A percentile compares a stretch with the other conserved stretches of the same genome.
Conservation (phyloP, 768 basidiomycete species). For the Gyrodon lividus region DNA sequence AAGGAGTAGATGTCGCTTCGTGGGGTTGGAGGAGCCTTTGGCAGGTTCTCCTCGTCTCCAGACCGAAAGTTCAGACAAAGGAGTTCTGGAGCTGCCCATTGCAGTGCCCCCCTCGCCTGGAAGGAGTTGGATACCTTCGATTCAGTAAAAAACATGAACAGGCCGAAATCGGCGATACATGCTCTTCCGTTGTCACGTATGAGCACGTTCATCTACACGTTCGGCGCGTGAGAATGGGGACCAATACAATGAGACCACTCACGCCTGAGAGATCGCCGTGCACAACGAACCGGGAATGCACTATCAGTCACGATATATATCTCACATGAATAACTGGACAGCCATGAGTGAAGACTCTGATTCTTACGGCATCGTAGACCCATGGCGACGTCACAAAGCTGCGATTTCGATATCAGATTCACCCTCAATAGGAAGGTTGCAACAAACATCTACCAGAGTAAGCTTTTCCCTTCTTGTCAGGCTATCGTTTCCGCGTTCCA, state of each 20-base stretch:
- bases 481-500: slow-evolving; percentile 1
- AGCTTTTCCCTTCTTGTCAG: slow-evolving; percentile 10
- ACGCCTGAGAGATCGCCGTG: slow-evolving; percentile 5
- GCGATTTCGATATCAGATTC: neutral
- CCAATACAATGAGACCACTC: neutral
- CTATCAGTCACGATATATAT: neutral
- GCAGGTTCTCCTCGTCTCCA: neutral
- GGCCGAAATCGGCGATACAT: slow-evolving; percentile 1
- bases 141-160: neutral
- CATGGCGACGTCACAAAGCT: neutral
- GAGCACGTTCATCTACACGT: slow-evolving; percentile 1
- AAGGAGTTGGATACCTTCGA: neutral
- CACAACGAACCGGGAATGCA: neutral
- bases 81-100: slow-evolving; percentile 6
- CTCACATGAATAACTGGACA: neutral
- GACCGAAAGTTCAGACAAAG: neutral
- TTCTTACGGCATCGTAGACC: slow-evolving; percentile 4
- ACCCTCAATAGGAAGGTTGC: neutral
- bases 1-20: slow-evolving; percentile 4
- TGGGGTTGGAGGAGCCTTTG: neutral
- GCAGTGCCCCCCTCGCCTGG: neutral
- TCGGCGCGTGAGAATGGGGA: neutral
- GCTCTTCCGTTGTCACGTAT: neutral
- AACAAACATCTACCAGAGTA: slow-evolving; percentile 9
- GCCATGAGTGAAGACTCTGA: neutral